phyloP scores from a whole-genome alignment of 139 green algal species.

The Chlorella ohadii region DNA sequence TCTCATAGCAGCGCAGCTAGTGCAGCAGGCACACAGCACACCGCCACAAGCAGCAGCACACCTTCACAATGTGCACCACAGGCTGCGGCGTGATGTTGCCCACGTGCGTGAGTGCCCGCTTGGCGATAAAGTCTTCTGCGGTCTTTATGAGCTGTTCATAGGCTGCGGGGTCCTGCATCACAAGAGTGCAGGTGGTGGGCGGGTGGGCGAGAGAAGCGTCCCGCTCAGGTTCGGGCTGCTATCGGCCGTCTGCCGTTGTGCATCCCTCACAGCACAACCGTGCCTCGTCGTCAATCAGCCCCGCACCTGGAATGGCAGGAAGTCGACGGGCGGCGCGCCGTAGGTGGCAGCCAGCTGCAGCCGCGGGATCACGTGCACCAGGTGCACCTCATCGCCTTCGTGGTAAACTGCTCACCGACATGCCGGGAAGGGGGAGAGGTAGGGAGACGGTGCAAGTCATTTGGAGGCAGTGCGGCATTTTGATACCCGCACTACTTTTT shows the following conservation, averaged over 20 bases:
- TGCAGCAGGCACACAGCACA: too few species aligned
- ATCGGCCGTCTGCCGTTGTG: too few species aligned
- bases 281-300: too few species aligned
- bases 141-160: slow-evolving; percentile 62
- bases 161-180: slow-evolving; percentile 41
- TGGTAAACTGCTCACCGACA: slow-evolving; percentile 14
- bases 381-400: slow-evolving; percentile 52
- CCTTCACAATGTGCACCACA: slow-evolving; percentile 75
- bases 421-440: background rate
- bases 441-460: too few species aligned
- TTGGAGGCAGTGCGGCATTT: too few species aligned
- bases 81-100: slow-evolving; percentile 36
- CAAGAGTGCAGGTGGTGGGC: too few species aligned
- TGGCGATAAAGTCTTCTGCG: slow-evolving; percentile 64
- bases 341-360: slow-evolving; percentile 48
- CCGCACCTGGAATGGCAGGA: slow-evolving; percentile 55
- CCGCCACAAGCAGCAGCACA: background rate
- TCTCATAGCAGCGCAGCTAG: too few species aligned
- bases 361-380: slow-evolving; percentile 67
- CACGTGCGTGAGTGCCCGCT: slow-evolving; percentile 52
- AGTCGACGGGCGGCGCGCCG: slow-evolving; percentile 67
- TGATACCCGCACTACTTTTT: too few species aligned
- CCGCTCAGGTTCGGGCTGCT: too few species aligned
- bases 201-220: too few species aligned
- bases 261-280: too few species aligned